Evolutionary conservation across 805 yeast genomes (phyloP), one percentile per base, ranked within the genome.

Genomic region (Ogataea zsoltii): DNA sequence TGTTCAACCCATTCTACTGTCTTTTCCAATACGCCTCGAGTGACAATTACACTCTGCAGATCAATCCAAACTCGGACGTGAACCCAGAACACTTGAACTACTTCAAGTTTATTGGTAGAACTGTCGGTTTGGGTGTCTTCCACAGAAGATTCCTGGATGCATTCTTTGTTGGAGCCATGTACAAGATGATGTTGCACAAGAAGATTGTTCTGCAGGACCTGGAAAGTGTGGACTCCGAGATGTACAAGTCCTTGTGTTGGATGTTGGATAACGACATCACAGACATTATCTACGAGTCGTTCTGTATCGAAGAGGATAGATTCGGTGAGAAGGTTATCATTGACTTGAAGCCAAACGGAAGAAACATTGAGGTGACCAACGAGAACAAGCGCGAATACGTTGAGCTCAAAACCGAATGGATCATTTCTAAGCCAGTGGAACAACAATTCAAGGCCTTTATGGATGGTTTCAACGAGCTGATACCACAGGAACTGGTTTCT

Each of bases 181-280:
- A 94, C 71, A 94, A 94, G 74, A 89, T 94, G 97, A 89, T 94
- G 86, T 76, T 94, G 58, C 88, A 83, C 63, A 94, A 94, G 69
- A 90, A 90, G 73, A 96, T 94, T 55, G 92, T 89, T 2, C 73
- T 94, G 56, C 96, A 88, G 67, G 99, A 94, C 70, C 86, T 94
- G 95, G 99, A 94, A 69, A 96, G 97, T 69, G 97, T 95, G 49
- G 99, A 94, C 69, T 92, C 96, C 18, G 98, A 94, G 63, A 90
- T 92, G 71, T 89, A 89, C 72, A 82, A 94, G 62, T 92, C 96
- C 18, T 75, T 94, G 68, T 88, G 88, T 61, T 94, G 99, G 99
- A 88, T 90, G 67, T 73, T 90, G 51, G 97, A 94, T 60, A 92
- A 94, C 65, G 96, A 90, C 65, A 92, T 94, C 60, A 86, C 94